A percentile compares a stretch with the other conserved stretches of the same genome.
These are phyloP conservation scores for Combretum micranthum DNA, from an alignment of 345 rosid genomes.

Conservation along the genomic window DNA sequence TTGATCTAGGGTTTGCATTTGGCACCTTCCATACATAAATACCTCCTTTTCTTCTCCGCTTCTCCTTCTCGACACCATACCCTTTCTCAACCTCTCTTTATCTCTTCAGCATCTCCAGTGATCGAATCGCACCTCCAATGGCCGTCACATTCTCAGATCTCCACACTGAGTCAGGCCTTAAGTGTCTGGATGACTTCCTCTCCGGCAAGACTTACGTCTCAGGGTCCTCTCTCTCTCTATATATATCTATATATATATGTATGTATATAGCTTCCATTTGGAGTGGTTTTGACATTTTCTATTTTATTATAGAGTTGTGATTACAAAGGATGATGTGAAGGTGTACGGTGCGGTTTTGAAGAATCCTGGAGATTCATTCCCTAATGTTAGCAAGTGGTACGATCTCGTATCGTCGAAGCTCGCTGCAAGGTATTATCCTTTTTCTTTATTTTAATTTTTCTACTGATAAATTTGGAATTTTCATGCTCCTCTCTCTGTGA, in stretches of 20 bases:
- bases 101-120: too few relatives aligned
- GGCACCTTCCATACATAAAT: too few relatives aligned
- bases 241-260: not conserved
- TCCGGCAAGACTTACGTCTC: slow-evolving; percentile 69
- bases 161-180: slow-evolving; percentile 76
- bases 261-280: not conserved
- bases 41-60: too few relatives aligned
- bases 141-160: slow-evolving; percentile 80
- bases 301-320: slow-evolving; percentile 29
- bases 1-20: too few relatives aligned
- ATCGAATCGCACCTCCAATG: slow-evolving; percentile 26
- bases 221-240: slow-evolving; percentile 30
- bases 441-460: slow-evolving; percentile 4
- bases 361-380: slow-evolving; percentile 58
- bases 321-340: slow-evolving; percentile 70
- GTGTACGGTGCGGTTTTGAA: slow-evolving; percentile 63
- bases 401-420: slow-evolving; percentile 52
- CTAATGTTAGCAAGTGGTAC: slow-evolving; percentile 81
- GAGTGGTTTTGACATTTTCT: not conserved
- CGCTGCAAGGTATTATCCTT: slow-evolving; percentile 41
- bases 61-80: too few relatives aligned
- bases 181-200: slow-evolving; percentile 66
- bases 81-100: too few relatives aligned
- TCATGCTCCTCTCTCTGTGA: too few relatives aligned
- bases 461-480: too few relatives aligned